Evolutionary conservation across 78 protist species (phyloP).

Genomic region (Dictyostelium capitatum): DNA sequence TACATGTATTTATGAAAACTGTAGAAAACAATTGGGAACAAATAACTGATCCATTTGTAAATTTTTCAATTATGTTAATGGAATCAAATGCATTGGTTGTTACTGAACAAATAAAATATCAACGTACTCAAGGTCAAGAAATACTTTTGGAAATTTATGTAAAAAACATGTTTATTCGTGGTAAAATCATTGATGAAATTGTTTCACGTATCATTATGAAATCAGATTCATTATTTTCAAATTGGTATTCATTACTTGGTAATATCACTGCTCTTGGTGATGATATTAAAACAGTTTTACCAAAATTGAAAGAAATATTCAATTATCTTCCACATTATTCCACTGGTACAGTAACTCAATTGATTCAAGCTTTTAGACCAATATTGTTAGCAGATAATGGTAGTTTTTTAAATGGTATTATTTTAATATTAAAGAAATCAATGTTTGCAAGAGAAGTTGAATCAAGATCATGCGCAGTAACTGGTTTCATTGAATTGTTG

Average conservation of each 20-base stretch:
- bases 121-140: constrained; percentile 38
- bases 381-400: background rate
- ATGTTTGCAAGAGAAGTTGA: constrained; percentile 62
- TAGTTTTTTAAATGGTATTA: constrained; percentile 16
- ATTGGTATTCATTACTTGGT: constrained; percentile 27
- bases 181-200: constrained; percentile 52
- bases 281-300: background rate
- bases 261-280: background rate
- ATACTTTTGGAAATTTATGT: constrained; percentile 12
- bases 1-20: background rate
- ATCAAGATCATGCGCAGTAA: constrained; percentile 30
- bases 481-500: constrained; percentile 51
- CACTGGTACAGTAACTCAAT: constrained; percentile 34
- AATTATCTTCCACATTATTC: constrained; percentile 45
- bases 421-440: constrained; percentile 51
- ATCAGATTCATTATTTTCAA: constrained; percentile 5
- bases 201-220: constrained; percentile 37
- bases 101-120: constrained; percentile 21
- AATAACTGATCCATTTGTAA: constrained; percentile 21
- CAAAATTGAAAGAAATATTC: constrained; percentile 53
- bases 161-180: background rate
- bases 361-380: constrained; percentile 19
- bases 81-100: constrained; percentile 33
- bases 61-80: constrained; percentile 37
- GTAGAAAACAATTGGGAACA: constrained; percentile 7